Conservation (phyloP, 1,284 basidiomycete species). For the Melampsora larici-populina region DNA sequence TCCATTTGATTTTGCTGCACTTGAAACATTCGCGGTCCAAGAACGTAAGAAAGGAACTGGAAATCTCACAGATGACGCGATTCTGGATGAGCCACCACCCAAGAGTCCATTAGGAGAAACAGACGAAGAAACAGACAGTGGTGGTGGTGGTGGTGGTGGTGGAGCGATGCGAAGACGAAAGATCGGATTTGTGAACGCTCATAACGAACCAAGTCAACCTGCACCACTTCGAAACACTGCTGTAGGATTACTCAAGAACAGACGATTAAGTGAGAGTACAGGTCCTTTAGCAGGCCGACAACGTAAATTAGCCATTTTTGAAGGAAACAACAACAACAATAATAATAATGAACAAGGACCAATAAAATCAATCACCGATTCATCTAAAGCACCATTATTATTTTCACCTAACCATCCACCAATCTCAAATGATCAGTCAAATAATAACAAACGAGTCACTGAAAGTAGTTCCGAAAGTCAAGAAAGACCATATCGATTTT, state of each 20-base stretch:
- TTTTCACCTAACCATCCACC: constrained; percentile 13
- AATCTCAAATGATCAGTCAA: constrained; percentile 49
- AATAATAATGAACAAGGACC: constrained; percentile 1
- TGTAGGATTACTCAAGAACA: background rate
- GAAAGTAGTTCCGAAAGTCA: constrained; percentile 53
- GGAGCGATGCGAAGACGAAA: constrained; percentile 42
- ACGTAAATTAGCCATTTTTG: constrained; percentile 21
- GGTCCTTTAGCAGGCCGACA: background rate
- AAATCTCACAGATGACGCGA: constrained; percentile 55
- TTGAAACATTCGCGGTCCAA: constrained; percentile 74
- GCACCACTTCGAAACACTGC: background rate
- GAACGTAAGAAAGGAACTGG: constrained; percentile 62
- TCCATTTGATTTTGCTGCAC: constrained; percentile 68
- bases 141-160: constrained; percentile 43
- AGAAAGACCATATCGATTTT: constrained; percentile 91
- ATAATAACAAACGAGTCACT: constrained; percentile 59
- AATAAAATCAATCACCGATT: background rate
- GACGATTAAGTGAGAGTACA: background rate
- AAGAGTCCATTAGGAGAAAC: constrained; percentile 38
- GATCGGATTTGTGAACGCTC: constrained; percentile 3
- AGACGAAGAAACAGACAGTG: constrained; percentile 52
- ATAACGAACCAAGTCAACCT: background rate
- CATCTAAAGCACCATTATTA: constrained; percentile 29
- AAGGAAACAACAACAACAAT: constrained; percentile 6
- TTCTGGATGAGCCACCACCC: constrained; percentile 13